These are phyloP conservation scores for Echinochloa phyllopogon DNA, from an alignment of 176 grass and related monocot species.

Conservation along the genomic window DNA sequence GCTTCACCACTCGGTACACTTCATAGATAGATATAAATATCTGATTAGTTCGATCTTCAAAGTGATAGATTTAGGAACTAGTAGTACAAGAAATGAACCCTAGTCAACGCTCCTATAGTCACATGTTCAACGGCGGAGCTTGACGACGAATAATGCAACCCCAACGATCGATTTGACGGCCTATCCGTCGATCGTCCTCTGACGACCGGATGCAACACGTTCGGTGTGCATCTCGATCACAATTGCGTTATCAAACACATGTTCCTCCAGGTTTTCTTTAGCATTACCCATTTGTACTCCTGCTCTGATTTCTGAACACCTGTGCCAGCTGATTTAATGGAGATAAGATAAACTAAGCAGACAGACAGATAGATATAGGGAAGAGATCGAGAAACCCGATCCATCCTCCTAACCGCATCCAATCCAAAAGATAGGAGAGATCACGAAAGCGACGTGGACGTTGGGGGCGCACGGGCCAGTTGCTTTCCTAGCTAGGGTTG, in stretches of 20 bases:
- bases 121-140: background rate
- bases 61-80: background rate
- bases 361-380: background rate
- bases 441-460: slow-evolving; percentile 51
- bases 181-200: background rate
- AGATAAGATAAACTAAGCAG: slow-evolving; percentile 30
- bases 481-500: slow-evolving; percentile 37
- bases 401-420: background rate
- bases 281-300: background rate
- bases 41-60: background rate
- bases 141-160: background rate
- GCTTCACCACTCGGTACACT: background rate
- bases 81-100: background rate
- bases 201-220: background rate
- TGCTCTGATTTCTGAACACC: background rate
- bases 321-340: slow-evolving; percentile 24
- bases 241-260: background rate
- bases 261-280: background rate
- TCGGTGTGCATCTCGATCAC: background rate
- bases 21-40: background rate
- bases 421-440: slow-evolving; percentile 16
- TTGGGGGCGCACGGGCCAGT: slow-evolving; percentile 7
- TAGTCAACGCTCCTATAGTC: no score
- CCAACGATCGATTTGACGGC: background rate
- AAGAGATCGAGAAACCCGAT: background rate